Base-by-base conservation (phyloP, 805 yeast genomes). In the Candida maris region DNA sequence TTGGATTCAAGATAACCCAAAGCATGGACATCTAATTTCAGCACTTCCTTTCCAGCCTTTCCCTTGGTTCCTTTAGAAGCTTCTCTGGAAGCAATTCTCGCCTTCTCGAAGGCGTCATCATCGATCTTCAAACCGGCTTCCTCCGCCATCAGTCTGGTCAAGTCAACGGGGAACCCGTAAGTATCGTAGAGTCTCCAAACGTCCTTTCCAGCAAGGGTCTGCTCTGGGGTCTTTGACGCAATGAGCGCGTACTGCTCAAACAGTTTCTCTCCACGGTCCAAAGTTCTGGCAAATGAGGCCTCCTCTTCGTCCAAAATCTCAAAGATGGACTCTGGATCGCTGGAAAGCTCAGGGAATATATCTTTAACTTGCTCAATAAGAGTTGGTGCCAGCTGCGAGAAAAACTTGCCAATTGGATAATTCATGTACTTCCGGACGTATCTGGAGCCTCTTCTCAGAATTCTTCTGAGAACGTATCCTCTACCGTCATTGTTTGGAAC, bases 401-500 rank as follows among this genome's bases (percentile, higher is more conserved):
- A 93, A 67, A 93, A 93, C 41, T 81, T 76, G 37, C 98, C 97
- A 52, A 91, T 87, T 46, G 96, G 96, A 57, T 85, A 91, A 64
- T 86, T 80, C 84, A 93, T 80, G 69, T 93, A 89, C 68, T 93
- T 93, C 65, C 97, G 83, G 30, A 83, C 97, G 57, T 86, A 93
- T 65, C 98, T 83, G 26, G 96, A 86, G 56, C 98, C 99, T 72
- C 99, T 84, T 72, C 99, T 84, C 56, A 93, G 71, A 51, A 93
- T 89, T 71, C 99, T 84, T 70, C 99, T 82, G 62, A 93, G 70
- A 29, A 93, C 99, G 57, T 93, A 93, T 54, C 99, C 99, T 68
- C 98, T 83, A 54, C 99, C 99, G 60, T 93, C 98, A 57, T 89
- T 93, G 68, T 93, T 93, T 58, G 99, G 99, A 39, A 93, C 97